Evolutionary conservation across 257 asterid genomes (phyloP).

Genomic region (Marsdenia floribunda): DNA sequence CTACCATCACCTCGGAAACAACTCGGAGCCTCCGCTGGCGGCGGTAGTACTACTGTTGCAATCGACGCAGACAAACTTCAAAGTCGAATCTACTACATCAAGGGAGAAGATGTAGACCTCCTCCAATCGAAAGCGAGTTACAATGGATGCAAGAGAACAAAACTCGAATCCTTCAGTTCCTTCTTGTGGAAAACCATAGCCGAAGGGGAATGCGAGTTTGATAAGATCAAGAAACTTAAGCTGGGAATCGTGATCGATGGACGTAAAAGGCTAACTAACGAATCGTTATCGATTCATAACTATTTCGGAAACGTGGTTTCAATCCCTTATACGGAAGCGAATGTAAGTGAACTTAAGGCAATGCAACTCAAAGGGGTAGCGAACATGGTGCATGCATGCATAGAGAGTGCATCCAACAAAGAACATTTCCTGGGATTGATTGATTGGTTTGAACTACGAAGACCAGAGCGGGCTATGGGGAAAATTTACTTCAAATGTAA

Average conservation of each 20-base stretch:
- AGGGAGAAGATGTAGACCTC: conserved; percentile 28
- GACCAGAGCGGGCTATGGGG: conserved; percentile 40
- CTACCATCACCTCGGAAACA: conserved; percentile 18
- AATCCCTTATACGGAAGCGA: conserved; percentile 34
- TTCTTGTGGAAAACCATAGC: conserved; percentile 53
- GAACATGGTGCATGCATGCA: conserved; percentile 31
- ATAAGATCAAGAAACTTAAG: conserved; percentile 20
- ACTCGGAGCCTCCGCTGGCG: too few species aligned
- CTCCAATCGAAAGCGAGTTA: conserved; percentile 37
- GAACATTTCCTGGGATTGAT: conserved; percentile 45
- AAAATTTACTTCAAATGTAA: conserved; percentile 34
- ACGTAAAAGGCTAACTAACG: conserved; percentile 21
- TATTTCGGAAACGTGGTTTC: conserved; percentile 64
- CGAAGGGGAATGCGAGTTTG: conserved; percentile 4
- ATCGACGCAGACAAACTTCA: conserved; percentile 13
- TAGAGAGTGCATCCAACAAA: conserved; percentile 25
- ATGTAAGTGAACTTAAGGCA: conserved; percentile 24
- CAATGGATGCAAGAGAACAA: conserved; percentile 28
- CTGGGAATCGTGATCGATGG: conserved; percentile 51
- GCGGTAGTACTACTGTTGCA: too few species aligned
- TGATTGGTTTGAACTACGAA: conserved; percentile 50
- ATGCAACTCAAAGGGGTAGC: conserved; percentile 29
- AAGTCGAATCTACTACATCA: conserved; percentile 41
- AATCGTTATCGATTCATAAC: conserved; percentile 17
- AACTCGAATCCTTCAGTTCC: conserved; percentile 48